Evolutionary conservation across 148 eudicot genomes (phyloP), one percentile per base, ranked within the genome.

Genomic region (Diospyros lotus): DNA sequence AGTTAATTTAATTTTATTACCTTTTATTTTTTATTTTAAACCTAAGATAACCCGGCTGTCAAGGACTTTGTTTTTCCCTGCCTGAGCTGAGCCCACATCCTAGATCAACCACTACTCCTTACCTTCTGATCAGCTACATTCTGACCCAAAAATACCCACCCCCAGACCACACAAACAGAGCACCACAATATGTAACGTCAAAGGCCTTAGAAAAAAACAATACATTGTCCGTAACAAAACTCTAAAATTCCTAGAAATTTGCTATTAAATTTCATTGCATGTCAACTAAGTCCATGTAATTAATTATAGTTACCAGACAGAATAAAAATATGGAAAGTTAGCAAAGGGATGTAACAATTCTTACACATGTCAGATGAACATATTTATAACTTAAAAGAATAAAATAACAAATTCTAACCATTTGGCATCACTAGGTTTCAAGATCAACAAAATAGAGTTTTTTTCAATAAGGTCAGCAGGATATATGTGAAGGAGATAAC

Each of bases 371-470:
- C 18, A 4, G 8, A 17, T 5, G 9, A 28, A 60, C 8, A 60
- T n/a, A 11, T 62, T 10, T 42, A 3, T 11, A 64, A 64, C 28
- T 28, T 28, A 28, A 28, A 28, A 28, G 41, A 50, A 43, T 3
- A 50, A 13, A 12, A 64, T 17, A 40, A 2, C 64, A 17, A 6
- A 59, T 59, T 39, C 39, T 6, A 10, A 59, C 64, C 64, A 59
- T 59, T 59, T 59, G 64, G 64, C 64, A 59, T 59, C 64, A 17
- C 40, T 17, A 5, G 68, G 48, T 64, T 64, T 12, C 50, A 64
- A 7, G 43, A 41, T 12, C 48, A 64, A 64, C 6, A 13, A 64
- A 64, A 64, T 42, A 14, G 11, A 41, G 50, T 28, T 28, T 28
- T 28, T 28, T 28, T 28, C 28, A 28, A 28, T 28, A 28, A 28